Base-by-base conservation (phyloP, 331 rosid species). In the Quercus lobata region DNA sequence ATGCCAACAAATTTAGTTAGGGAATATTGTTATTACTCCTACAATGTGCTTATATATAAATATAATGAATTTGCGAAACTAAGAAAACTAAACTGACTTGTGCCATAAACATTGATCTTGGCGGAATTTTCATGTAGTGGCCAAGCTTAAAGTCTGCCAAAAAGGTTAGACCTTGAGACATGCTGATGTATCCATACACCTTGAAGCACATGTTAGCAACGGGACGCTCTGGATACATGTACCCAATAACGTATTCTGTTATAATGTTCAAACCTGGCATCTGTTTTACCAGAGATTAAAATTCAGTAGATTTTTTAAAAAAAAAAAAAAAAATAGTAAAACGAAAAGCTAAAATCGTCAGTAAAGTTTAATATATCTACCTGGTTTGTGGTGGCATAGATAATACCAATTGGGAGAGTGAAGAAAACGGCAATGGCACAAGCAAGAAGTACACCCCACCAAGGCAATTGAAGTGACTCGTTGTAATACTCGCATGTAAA, bases 111-210 rank as follows among this genome's bases (percentile, higher is more conserved):
- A 94, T 94, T 57, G 90, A 76, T 82, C 96, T 87, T 29, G 98
- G 97, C 21, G 98, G 97, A 89, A 94, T 90, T 83, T 94, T 94
- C 98, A 94, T 92, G 75, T 94, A 94, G 86, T 94, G 97, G 24
- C 98, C 98, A 15, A 94, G 97, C 86, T 94, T 94, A 63, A 94
- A 90, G 83, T 94, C 97, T 53, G n/a, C 56, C 73, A 94, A 24
- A 78, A 94, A 94, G 25, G 85, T 79, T 7, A 92, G 76, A 61
- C 96, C 97, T 84, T 94, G 97, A 22, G 56, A 0, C 96, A 90
- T 90, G 83, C 98, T 94, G 62, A 92, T 92, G 83, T 89, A 90
- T 21, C 98, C 97, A 60, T 89, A 92, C 53, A 94, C 97, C 88
- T 94, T 94, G 87, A 94, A 94, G 85, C 92, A 88, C 94, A 92